Base-by-base conservation (phyloP, 805 yeast genomes). In the Kodamaea laetipori region DNA sequence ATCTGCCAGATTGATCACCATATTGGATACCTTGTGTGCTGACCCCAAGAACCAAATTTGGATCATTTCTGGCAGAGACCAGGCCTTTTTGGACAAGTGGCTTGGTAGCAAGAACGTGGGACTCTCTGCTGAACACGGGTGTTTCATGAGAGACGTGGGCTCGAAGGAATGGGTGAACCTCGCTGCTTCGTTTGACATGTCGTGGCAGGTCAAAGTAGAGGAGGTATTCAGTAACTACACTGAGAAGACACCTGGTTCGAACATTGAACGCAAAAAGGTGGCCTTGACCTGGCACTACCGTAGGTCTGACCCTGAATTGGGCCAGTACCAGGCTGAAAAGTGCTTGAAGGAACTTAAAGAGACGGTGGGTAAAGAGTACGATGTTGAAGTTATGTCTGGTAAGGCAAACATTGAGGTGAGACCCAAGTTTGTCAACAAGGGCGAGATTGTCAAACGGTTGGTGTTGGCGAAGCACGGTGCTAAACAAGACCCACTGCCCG, bases 211-310 rank as follows among this genome's bases (percentile, higher is more conserved):
- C n/a, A 80, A 79, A 43, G 98, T 90, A 11, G 80, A 81, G 43
- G 82, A 80, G 19, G 80, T 87, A 3, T 87, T 86, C 70, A 77
- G 71, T 41, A 71, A 79, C 36, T 90, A 80, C 63, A 89, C 97
- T 0, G 92, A 84, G 36, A 82, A 83, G 50, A 94, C 99, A 0
- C 97, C 96, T 1, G 97, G 97, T 6, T 76, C 97, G 1, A 77
- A 77, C 51, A 83, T 86, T 39, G 99, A 94, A 65, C 76, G 76
- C 56, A 94, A 94, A 63, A 83, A 89, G 56, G 96, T 92, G 12
- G 98, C 99, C 1, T 67, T 94, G 41, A 92, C 98, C 1, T 94
- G 99, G 99, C 99, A 94, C 66, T 94, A 92, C 61, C 80, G 99
- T 54, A 77, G 95, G 42, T 80, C 96, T 1, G 99, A 90, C 55